These are phyloP conservation scores for Chytriomyces hyalinus DNA, from an alignment of 192 early-diverging fungal genomes.

Conservation along the genomic window DNA sequence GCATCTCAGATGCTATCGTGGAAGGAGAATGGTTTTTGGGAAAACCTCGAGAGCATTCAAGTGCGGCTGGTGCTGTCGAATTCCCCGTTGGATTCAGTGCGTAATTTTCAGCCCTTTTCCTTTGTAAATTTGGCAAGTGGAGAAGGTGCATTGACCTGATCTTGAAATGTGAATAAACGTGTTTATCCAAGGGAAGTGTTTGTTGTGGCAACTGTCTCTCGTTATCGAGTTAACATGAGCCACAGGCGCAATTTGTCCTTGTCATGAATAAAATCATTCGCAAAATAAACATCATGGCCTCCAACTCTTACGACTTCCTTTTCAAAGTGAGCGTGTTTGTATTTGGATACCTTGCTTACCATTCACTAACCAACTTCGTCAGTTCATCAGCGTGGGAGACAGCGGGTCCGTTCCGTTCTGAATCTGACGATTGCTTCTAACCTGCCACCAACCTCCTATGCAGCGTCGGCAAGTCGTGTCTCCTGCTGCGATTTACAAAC, in stretches of 20 bases:
- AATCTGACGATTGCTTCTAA: neutral
- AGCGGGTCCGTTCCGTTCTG: slow-evolving; percentile 33
- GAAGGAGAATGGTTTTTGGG: slow-evolving; percentile 13
- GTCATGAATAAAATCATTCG: neutral
- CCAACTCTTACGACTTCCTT: neutral
- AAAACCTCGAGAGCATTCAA: neutral
- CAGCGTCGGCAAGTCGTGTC: slow-evolving; percentile 51
- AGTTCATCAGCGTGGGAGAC: slow-evolving; percentile 47
- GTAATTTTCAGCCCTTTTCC: slow-evolving; percentile 19
- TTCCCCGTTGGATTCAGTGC: slow-evolving; percentile 31
- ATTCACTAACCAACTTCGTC: neutral
- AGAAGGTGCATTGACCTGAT: neutral
- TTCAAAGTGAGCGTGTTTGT: neutral
- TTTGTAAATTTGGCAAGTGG: slow-evolving; percentile 18
- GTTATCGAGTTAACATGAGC: neutral
- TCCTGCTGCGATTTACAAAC: slow-evolving; percentile 50
- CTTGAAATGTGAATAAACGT: neutral
- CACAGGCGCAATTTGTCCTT: neutral
- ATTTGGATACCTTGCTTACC: neutral
- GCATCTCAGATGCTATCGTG: slow-evolving; percentile 34
- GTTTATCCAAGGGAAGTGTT: neutral
- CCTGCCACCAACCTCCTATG: neutral
- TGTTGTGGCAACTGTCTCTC: neutral
- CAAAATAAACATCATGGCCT: neutral
- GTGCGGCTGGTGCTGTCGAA: slow-evolving; percentile 29